Base-by-base conservation (phyloP, 495 filamentous ascomycete species). In the Terfezia boudieri region DNA sequence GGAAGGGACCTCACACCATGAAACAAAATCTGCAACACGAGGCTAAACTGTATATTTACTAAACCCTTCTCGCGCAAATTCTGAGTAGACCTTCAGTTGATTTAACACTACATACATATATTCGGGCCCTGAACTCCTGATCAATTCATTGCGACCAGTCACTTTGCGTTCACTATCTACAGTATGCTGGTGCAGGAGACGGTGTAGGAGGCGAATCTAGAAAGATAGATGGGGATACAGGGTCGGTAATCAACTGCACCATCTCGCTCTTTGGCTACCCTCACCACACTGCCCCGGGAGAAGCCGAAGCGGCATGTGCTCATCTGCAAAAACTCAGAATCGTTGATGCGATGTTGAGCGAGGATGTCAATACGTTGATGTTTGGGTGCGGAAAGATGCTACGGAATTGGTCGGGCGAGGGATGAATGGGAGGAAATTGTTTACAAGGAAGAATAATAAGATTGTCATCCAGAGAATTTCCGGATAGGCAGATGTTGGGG, bases 281-380 rank as follows among this genome's bases (percentile, higher is more conserved):
- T 1, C 76, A 77, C 49, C 86, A 95, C 65, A 78, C 81, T 60
- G 92, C 92, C 1, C 92, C 90, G 0, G 92, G 90, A 14, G 92
- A 99, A 62, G 92, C 92, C 1, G 92, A 99, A 62, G 92, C 92
- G 0, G 92, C 96, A 69, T 96, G 92, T 57, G 90, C 92, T 0
- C 67, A 87, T 2, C 66, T 99, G 17, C 88, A 99, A 65, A 73
- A 75, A 55, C 75, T 79, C 35, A 86, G 87, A 0, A 71, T 94
- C 48, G 92, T 96, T 3, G 92, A 99, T 67, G 90, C 84, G 0
- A 92, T 95, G 11, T 74, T 99, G 61, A 95, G 85, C 63, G 88
- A 99, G 66, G 92, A 99, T 71, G 86, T 95, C 38, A 92, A 99
- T 66, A 87, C 92, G 2, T 74, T 99, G 60, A 96, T 99, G 92